Evolutionary conservation across 257 asterid species (phyloP).

Genomic region (Thymus quinquecostatus): DNA sequence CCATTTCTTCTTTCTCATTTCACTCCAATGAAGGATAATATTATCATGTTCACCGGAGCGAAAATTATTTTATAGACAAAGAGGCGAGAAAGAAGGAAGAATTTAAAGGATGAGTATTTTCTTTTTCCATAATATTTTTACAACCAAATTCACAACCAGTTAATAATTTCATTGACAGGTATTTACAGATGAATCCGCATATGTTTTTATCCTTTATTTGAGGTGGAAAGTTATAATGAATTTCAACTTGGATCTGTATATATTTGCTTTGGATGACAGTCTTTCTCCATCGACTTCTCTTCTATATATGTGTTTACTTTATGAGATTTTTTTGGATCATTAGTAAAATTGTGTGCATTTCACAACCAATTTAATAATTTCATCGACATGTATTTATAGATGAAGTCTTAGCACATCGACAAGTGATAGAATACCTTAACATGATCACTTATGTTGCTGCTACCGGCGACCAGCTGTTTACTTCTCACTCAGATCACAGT

Average conservation of each 20-base stretch:
- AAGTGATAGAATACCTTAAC: conserved; percentile 48
- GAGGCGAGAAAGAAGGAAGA: no score
- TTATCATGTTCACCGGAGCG: no score
- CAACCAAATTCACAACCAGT: no score
- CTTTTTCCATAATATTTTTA: no score
- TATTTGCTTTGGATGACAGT: no score
- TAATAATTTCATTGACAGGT: no score
- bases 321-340: not conserved
- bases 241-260: not conserved
- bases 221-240: not conserved
- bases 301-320: not conserved
- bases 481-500: conserved; percentile 33
- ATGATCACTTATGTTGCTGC: conserved; percentile 50
- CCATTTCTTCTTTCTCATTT: no score
- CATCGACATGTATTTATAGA: conserved; percentile 68
- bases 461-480: conserved; percentile 36
- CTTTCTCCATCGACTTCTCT: no score
- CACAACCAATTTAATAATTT: conserved; percentile 28
- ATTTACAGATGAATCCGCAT: no score
- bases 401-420: conserved; percentile 64
- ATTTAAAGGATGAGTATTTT: no score
- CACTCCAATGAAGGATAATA: no score
- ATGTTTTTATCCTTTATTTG: not conserved
- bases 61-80: no score
- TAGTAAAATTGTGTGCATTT: not conserved